A percentile compares a stretch with the other conserved stretches of the same genome.
These are phyloP conservation scores for Asparagopsis taxiformis DNA, from an alignment of 31 red algal genomes.

Conservation along the genomic window DNA sequence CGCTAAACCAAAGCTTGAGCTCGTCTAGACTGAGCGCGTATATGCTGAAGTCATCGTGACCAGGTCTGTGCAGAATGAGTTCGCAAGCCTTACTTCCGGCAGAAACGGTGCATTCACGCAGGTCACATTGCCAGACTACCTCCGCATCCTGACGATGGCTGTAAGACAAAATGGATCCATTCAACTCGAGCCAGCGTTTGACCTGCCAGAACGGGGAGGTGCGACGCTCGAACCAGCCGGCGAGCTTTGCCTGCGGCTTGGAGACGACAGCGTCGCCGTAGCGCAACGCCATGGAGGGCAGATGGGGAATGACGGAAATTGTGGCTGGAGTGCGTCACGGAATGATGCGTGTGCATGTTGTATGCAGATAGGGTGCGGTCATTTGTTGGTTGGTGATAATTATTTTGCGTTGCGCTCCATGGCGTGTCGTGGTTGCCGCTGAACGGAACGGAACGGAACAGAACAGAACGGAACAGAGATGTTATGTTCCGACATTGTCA, in stretches of 20 bases:
- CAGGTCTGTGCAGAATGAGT: background rate
- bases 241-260: background rate
- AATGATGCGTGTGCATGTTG: no score
- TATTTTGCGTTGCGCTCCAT: no score
- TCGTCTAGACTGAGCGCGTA: background rate
- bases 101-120: background rate
- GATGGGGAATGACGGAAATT: no score
- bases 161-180: conserved; percentile 7
- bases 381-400: no score
- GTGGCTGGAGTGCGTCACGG: no score
- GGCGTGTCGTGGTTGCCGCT: no score
- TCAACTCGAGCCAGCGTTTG: conserved; percentile 8
- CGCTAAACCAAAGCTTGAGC: conserved; percentile 15
- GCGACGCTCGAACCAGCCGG: conserved; percentile 14
- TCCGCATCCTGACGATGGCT: conserved; percentile 1
- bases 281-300: conserved; percentile 9
- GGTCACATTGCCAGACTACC: conserved; percentile 7
- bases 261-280: background rate
- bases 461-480: no score
- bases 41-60: background rate
- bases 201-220: conserved; percentile 11
- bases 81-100: conserved; percentile 2
- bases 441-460: no score
- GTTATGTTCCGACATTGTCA: no score
- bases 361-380: no score